phyloP scores from a whole-genome alignment of 352 stramenopile genomes.

The Globisporangium heterothallicum region DNA sequence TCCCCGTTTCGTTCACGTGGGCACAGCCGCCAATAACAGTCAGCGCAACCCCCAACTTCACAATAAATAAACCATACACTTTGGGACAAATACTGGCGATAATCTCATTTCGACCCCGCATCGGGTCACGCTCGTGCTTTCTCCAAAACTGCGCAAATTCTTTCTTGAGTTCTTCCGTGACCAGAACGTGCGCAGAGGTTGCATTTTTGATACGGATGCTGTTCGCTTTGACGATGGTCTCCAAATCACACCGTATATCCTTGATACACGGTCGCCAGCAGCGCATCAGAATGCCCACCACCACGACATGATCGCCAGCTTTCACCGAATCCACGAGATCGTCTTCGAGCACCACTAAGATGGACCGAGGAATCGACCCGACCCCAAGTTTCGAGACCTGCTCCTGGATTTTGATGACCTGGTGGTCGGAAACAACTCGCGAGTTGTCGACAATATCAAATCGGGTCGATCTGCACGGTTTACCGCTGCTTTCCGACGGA shows the following conservation, averaged over 20 bases:
- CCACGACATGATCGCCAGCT: conserved; percentile 95
- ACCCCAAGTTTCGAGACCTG: conserved; percentile 87
- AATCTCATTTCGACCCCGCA: conserved; percentile 88
- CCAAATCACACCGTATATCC: conserved; percentile 88
- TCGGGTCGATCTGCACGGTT: conserved; percentile 76
- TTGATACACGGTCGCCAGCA: conserved; percentile 85
- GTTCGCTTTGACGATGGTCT: conserved; percentile 78
- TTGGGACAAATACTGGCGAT: conserved; percentile 92
- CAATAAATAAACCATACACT: conserved; percentile 90
- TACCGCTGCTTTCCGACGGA: conserved; percentile 38
- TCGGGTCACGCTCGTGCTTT: conserved; percentile 32
- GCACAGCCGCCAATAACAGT: conserved; percentile 91
- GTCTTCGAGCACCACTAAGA: conserved; percentile 94
- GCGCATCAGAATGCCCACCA: conserved; percentile 89
- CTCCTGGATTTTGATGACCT: conserved; percentile 98
- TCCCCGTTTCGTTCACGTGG: conserved; percentile 56
- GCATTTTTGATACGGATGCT: conserved; percentile 70
- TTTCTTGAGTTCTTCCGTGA: conserved; percentile 75
- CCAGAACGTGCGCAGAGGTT: conserved; percentile 47
- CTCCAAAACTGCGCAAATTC: conserved; percentile 93
- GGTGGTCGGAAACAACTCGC: conserved; percentile 58
- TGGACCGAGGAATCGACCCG: conserved; percentile 90
- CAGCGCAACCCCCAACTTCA: conserved; percentile 92
- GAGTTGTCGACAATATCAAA: conserved; percentile 53
- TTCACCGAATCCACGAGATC: conserved; percentile 79